Evolutionary conservation across 2,329 filamentous ascomycete genomes (phyloP).

Genomic region (Metarhizium sp.): DNA sequence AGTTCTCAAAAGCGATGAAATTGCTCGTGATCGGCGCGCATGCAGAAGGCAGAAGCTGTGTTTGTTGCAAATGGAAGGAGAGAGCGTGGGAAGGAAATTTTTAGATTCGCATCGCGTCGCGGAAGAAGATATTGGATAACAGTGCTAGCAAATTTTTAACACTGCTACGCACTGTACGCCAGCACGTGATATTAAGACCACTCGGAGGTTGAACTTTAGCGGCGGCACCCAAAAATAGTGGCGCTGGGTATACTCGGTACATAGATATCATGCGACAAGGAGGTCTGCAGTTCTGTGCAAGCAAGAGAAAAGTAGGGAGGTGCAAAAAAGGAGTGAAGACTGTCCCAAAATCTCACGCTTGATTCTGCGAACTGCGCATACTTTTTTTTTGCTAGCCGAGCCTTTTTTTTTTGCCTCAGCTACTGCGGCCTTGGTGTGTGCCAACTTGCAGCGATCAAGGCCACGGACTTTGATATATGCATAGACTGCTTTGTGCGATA

Average conservation of each 20-base stretch:
- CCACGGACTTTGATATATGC: not conserved
- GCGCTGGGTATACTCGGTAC: not conserved
- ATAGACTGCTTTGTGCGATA: not conserved
- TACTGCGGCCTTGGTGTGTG: not conserved
- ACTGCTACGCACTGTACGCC: slow-evolving; percentile 13
- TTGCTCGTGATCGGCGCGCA: not conserved
- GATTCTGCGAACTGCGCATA: too few relatives aligned
- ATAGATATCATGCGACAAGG: too few relatives aligned
- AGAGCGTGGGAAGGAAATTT: not conserved
- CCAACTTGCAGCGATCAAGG: not conserved
- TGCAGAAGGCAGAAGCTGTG: not conserved
- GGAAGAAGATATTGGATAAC: slow-evolving; percentile 23
- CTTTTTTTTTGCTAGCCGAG: too few relatives aligned
- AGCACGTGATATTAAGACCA: slow-evolving; percentile 17
- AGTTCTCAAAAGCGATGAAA: not conserved
- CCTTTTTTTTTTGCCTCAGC: too few relatives aligned
- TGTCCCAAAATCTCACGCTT: too few relatives aligned
- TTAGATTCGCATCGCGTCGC: slow-evolving; percentile 4
- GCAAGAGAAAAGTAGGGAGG: too few relatives aligned
- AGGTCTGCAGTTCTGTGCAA: too few relatives aligned
- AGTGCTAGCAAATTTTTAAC: slow-evolving; percentile 21
- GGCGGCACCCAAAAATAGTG: not conserved
- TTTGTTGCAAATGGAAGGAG: not conserved
- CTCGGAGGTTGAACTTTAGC: not conserved
- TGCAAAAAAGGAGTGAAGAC: too few relatives aligned